Conservation (phyloP, 164 flowering plant species). For the Tetracentron sinense region DNA sequence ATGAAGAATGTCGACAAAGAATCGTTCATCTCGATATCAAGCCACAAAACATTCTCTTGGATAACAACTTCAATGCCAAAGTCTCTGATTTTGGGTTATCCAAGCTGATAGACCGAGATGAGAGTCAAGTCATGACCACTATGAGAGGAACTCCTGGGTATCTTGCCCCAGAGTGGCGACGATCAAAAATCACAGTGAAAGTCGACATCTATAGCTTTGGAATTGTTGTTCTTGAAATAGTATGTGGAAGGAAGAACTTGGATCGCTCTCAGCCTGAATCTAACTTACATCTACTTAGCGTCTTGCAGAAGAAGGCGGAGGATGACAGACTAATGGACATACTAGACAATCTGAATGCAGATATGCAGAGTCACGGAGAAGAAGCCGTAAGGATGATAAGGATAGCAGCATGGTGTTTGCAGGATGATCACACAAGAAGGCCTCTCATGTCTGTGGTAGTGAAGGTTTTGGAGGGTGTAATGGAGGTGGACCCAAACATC, state of each 20-base stretch:
- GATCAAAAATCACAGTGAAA: conserved; percentile 49
- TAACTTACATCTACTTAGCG: not conserved
- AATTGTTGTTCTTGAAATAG: conserved; percentile 57
- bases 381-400: conserved; percentile 5
- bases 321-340: not conserved
- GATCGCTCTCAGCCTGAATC: conserved; percentile 1
- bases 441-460: conserved; percentile 15
- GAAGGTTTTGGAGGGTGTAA: conserved; percentile 9
- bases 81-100: not conserved
- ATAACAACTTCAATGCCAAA: not conserved
- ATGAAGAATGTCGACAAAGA: not conserved
- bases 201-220: conserved; percentile 62
- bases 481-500: not conserved
- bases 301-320: not conserved
- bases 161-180: conserved; percentile 7
- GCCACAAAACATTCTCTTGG: not conserved
- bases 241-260: conserved; percentile 52
- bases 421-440: conserved; percentile 5
- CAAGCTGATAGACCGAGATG: not conserved
- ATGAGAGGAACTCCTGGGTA: not conserved
- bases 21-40: not conserved
- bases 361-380: conserved; percentile 3
- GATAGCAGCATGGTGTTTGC: conserved; percentile 9
- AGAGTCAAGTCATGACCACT: not conserved
- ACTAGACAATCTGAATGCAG: too few species aligned